Evolutionary conservation across 1,284 basidiomycete genomes (phyloP), one percentile per base, ranked within the genome.

Genomic region (Ganoderma lingzhi): DNA sequence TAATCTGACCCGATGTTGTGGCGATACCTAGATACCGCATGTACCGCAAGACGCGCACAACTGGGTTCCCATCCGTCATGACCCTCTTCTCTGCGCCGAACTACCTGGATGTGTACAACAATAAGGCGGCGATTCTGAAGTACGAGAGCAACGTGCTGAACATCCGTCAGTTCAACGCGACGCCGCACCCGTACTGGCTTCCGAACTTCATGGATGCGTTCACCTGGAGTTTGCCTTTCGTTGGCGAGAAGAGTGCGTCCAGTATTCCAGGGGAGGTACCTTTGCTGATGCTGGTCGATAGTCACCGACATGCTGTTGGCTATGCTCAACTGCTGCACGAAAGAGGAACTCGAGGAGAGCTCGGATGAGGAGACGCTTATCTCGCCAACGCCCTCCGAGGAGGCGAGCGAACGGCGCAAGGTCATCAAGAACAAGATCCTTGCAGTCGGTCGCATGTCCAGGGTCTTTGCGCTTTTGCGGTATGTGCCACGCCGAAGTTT

Each of bases 191-290:
- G 4, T 98, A 98, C 78, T 93, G 92, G 91, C 84, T 99, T 53
- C 97, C 97, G 2, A 99, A 99, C 83, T 99, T 99, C 77, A 98
- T 99, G 94, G 96, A 99, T 79, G 97, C 95, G 48, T 99, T 99
- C 81, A 99, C 97, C 1, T 99, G 98, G 98, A 96, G 94, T 86
- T 83, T 99, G 74, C 98, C 97, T 0, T 99, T 99, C 79, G 98
- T 99, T 2, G 97, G 96, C 70, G 96, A 98, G 81, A 98, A 98
- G 84, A 97, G 95, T 96, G 72, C 75, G 91, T 85, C 37, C 23
- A 23, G 23, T 23, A 23, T 23, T 56, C 35, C 76, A 62, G 74
- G 60, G 51, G 48, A 12, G 42, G 53, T 14, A 45, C 3, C 9
- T 30, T 56, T 68, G 23, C 28, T 17, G 6, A 30, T 55, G 28